Evolutionary conservation across 495 filamentous ascomycete genomes (phyloP), one percentile per base, ranked within the genome.

Genomic region (Opeltia flavorubescens): DNA sequence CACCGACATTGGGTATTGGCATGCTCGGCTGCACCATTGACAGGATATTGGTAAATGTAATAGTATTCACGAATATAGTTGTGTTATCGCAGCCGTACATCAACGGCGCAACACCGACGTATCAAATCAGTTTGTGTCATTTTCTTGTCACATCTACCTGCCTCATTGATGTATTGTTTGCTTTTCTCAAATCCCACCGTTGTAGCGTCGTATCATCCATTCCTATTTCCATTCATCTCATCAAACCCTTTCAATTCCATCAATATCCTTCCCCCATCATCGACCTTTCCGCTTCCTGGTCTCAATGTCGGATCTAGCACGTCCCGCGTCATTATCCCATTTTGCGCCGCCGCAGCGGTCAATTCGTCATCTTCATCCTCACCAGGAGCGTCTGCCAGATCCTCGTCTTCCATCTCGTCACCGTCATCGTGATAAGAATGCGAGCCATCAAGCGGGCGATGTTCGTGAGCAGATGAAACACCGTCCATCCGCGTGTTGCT

Each of bases 231-330:
- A 31, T 31, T 45, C 7, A 18, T 23, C 33, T 33, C 42, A 4
- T 29, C 26, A 40, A 21, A 50, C 38, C 45, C 44, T 24, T 42
- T 52, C 42, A 52, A 21, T 20, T 36, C 50, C 49, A 43, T 55
- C 35, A 52, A 46, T 11, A 52, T 41, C 46, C 46, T 46, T 23
- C 50, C 46, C 15, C 52, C 49, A 13, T 44, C 51, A 28, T 43
- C 51, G 15, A 30, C 29, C 26, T 52, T 46, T 15, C 40, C 47
- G 7, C 33, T 21, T 17, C 35, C 35, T 27, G 46, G 31, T 17
- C 43, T 51, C 26, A 51, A 42, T n/a, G 43, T 44, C 29, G 48
- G 51, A 30, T 51, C 51, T n/a, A 53, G 48, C 52, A 54, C 33
- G n/a, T 45, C 39, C 31, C 44, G 35, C 2, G 39, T 51, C 27